Evolutionary conservation across 2,329 filamentous ascomycete genomes (phyloP).

Genomic region (Geosmithia putterillii): DNA sequence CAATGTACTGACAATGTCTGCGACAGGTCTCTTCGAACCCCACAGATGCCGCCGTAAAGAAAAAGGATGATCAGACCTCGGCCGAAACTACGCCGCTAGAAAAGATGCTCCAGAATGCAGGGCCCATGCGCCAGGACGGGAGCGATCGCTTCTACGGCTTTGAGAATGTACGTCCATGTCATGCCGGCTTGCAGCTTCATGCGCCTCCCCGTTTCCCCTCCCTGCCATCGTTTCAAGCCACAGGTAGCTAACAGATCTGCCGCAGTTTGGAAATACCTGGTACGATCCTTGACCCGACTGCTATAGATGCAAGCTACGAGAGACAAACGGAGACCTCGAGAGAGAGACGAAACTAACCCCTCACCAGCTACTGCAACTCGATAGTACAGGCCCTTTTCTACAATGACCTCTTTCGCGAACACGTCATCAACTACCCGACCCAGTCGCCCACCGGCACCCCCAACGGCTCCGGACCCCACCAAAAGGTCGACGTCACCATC

Average conservation of each 20-base stretch:
- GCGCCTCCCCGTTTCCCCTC: slow-evolving; percentile 2
- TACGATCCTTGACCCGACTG: slow-evolving; percentile 28
- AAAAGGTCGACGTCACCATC: slow-evolving; percentile 48
- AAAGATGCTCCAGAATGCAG: slow-evolving; percentile 71
- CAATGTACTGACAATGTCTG: slow-evolving; percentile 15
- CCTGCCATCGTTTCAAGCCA: background rate
- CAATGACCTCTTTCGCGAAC: slow-evolving; percentile 84
- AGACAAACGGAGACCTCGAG: too few relatives aligned
- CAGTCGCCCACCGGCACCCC: slow-evolving; percentile 58
- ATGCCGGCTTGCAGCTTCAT: slow-evolving; percentile 3
- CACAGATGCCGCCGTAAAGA: slow-evolving; percentile 38
- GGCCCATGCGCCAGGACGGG: slow-evolving; percentile 71
- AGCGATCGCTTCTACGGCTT: slow-evolving; percentile 98
- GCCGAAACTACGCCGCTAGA: slow-evolving; percentile 50
- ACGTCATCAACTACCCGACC: slow-evolving; percentile 82
- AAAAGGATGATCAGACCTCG: slow-evolving; percentile 45
- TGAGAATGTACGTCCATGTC: slow-evolving; percentile 67
- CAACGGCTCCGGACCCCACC: slow-evolving; percentile 34
- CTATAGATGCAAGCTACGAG: slow-evolving; percentile 8
- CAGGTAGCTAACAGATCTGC: background rate
- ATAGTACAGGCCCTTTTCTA: slow-evolving; percentile 97
- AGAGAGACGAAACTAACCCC: too few relatives aligned
- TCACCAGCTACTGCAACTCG: slow-evolving; percentile 88
- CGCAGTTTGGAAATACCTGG: slow-evolving; percentile 94
- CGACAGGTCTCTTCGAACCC: slow-evolving; percentile 28